Evolutionary conservation across 208 protist species (phyloP).

Genomic region (Crithidia mellificae): DNA sequence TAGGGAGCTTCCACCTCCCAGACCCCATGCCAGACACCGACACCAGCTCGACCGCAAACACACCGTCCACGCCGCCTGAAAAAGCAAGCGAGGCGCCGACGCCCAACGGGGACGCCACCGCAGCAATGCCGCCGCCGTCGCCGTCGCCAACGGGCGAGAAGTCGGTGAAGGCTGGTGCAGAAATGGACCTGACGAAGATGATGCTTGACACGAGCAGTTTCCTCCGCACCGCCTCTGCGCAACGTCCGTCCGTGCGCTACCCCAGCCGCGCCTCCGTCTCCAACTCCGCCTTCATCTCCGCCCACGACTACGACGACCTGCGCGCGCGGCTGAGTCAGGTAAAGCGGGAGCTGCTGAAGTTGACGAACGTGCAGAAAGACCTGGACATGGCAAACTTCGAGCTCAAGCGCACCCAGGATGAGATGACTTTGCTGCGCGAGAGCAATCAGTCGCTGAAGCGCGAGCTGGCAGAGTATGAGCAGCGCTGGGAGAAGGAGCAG

Average conservation of each 20-base stretch:
- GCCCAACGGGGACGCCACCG: slow-evolving; percentile 12
- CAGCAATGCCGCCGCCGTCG: slow-evolving; percentile 11
- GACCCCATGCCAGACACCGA: slow-evolving; percentile 66
- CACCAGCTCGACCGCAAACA: neutral
- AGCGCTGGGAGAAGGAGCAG: slow-evolving; percentile 50
- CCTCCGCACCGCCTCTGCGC: slow-evolving; percentile 32
- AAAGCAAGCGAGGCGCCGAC: neutral
- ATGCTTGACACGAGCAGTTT: slow-evolving; percentile 51
- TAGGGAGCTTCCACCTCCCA: slow-evolving; percentile 75
- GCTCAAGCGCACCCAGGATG: slow-evolving; percentile 65
- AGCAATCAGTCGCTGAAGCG: slow-evolving; percentile 46
- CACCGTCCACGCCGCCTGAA: neutral
- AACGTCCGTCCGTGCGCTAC: slow-evolving; percentile 49
- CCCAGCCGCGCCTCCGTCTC: slow-evolving; percentile 57
- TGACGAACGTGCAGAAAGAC: slow-evolving; percentile 75
- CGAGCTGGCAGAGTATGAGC: slow-evolving; percentile 58
- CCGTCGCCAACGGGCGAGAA: slow-evolving; percentile 20
- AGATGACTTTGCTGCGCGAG: slow-evolving; percentile 56
- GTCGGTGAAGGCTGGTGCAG: slow-evolving; percentile 13
- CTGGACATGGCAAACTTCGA: slow-evolving; percentile 81
- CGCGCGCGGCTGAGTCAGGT: slow-evolving; percentile 65
- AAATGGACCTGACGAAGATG: slow-evolving; percentile 70
- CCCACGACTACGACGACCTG: slow-evolving; percentile 85
- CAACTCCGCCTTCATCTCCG: slow-evolving; percentile 61
- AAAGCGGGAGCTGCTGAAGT: slow-evolving; percentile 77